Conservation (phyloP, 495 filamentous ascomycete species). For the Cladorrhinum samala region DNA sequence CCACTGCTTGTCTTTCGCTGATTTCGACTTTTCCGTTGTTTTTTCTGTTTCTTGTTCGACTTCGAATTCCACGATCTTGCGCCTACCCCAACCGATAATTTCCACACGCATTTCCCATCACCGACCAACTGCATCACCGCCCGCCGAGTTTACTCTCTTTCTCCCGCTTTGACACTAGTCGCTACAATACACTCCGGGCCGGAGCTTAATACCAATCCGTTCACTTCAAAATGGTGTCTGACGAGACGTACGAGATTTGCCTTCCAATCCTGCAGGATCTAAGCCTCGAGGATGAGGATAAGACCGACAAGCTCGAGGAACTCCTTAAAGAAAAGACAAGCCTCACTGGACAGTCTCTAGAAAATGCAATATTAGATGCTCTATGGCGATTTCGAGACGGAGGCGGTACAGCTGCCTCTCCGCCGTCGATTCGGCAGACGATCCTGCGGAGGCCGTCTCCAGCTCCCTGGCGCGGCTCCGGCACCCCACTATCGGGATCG, state of each 20-base stretch:
- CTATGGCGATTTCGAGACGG: conserved; percentile 87
- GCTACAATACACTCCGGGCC: neutral
- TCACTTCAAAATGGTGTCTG: conserved; percentile 66
- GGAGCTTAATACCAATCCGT: too few relatives aligned
- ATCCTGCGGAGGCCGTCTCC: conserved; percentile 87
- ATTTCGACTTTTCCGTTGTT: neutral
- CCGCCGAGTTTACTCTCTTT: neutral
- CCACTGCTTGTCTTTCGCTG: neutral
- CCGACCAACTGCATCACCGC: neutral
- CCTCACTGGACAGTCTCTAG: conserved; percentile 69
- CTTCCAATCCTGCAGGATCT: conserved; percentile 81
- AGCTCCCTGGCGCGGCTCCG: conserved; percentile 80
- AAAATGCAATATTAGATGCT: conserved; percentile 85
- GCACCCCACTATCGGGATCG: conserved; percentile 73
- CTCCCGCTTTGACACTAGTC: neutral
- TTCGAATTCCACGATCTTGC: neutral
- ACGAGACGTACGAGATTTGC: conserved; percentile 86
- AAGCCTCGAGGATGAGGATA: conserved; percentile 85
- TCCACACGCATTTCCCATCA: neutral
- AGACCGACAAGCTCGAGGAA: conserved; percentile 86
- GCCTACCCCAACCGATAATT: neutral
- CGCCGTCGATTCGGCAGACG: conserved; percentile 74
- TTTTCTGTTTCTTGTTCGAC: neutral
- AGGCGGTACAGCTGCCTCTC: conserved; percentile 66
- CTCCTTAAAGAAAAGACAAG: conserved; percentile 72